phyloP scores from a whole-genome alignment of 306 rosid species.

The Casuarina glauca region DNA sequence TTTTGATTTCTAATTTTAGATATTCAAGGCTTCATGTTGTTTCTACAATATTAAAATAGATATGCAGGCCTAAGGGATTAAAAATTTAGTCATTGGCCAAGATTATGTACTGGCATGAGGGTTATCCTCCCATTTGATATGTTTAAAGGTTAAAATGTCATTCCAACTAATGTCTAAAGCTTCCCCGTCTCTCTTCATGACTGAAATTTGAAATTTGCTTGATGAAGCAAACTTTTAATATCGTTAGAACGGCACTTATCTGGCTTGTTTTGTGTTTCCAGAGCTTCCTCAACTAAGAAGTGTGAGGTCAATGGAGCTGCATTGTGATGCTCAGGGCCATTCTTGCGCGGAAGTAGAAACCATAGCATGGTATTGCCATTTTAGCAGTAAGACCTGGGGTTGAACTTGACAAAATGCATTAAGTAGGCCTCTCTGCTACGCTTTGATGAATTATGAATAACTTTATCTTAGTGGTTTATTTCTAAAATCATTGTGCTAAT shows the following conservation, averaged over 20 bases:
- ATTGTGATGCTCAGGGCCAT: constrained; percentile 85
- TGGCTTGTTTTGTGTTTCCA: constrained; percentile 29
- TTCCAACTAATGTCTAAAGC: not conserved
- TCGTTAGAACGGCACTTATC: not conserved
- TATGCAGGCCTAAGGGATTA: too few species aligned
- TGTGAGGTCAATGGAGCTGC: constrained; percentile 76
- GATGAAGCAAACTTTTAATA: constrained; percentile 3
- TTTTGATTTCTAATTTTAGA: too few species aligned
- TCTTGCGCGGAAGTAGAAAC: constrained; percentile 87
- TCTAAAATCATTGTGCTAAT: too few species aligned
- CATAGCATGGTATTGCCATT: constrained; percentile 76
- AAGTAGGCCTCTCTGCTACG: constrained; percentile 57
- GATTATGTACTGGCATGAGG: too few species aligned
- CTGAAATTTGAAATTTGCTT: not conserved
- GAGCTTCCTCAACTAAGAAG: constrained; percentile 83
- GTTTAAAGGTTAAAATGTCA: not conserved
- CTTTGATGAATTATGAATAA: constrained; percentile 15
- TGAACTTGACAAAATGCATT: constrained; percentile 79
- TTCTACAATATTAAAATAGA: too few species aligned
- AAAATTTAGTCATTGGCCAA: too few species aligned
- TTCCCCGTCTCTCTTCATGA: not conserved
- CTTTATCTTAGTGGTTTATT: not conserved
- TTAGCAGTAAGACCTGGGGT: constrained; percentile 75
- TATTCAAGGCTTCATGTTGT: too few species aligned
- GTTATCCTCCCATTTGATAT: not conserved